phyloP scores from a whole-genome alignment of 1,284 basidiomycete species.

The Puccinia coronata region DNA sequence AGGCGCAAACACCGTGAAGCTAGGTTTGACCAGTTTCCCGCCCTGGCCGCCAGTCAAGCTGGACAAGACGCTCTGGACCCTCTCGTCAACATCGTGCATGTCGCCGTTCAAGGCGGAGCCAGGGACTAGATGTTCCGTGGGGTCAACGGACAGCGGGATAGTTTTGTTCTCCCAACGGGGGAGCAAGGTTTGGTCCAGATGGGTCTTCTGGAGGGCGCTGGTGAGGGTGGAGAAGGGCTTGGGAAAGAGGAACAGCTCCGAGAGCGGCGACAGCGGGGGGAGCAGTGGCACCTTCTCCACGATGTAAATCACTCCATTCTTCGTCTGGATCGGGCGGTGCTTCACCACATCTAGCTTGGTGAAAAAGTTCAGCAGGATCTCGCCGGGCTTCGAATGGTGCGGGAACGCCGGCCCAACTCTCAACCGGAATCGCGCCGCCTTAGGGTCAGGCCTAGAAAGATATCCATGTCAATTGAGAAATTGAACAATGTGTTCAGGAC shows the following conservation, averaged over 20 bases:
- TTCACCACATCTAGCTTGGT: not conserved
- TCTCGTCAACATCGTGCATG: conserved; percentile 51
- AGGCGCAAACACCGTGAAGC: conserved; percentile 46
- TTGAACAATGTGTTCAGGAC: too few relatives aligned
- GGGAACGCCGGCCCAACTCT: conserved; percentile 19
- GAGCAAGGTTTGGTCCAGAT: conserved; percentile 52
- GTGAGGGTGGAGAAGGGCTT: conserved; percentile 54
- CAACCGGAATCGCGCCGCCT: conserved; percentile 7
- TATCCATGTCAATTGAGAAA: too few relatives aligned
- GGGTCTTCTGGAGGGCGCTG: conserved; percentile 54
- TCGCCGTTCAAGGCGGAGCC: conserved; percentile 43
- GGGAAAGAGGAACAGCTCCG: conserved; percentile 54
- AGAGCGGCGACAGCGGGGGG: conserved; percentile 55
- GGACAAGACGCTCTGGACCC: conserved; percentile 36
- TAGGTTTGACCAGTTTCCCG: not conserved
- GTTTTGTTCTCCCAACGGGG: conserved; percentile 51
- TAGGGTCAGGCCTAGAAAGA: not conserved
- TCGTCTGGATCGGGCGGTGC: conserved; percentile 53
- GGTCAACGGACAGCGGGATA: conserved; percentile 27
- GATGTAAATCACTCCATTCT: conserved; percentile 54
- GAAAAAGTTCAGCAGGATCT: conserved; percentile 21
- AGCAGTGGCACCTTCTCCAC: conserved; percentile 52
- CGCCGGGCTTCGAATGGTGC: not conserved
- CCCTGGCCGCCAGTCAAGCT: not conserved
- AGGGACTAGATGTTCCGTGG: conserved; percentile 2